A percentile compares a stretch with the other conserved stretches of the same genome.
Conservation (phyloP, 2,329 filamentous ascomycete species). For the Acrocalymma vagum region DNA sequence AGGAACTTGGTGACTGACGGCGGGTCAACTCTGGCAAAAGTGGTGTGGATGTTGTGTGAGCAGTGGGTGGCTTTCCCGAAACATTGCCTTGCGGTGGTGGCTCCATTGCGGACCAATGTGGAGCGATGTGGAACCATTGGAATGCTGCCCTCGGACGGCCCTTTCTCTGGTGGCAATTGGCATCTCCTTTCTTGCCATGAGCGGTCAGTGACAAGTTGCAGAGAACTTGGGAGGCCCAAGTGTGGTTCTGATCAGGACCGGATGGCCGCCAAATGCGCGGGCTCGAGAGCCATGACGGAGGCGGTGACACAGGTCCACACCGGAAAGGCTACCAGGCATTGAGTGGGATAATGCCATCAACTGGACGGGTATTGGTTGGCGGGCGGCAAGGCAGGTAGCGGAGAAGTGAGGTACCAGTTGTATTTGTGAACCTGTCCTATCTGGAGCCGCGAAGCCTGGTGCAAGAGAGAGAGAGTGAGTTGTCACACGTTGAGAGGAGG, state of each 20-base stretch:
- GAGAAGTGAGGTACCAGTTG: too few relatives aligned
- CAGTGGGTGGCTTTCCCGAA: constrained; percentile 7
- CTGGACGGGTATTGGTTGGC: constrained; percentile 3
- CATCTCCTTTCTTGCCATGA: not conserved
- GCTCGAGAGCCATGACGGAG: constrained; percentile 23
- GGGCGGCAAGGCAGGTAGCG: too few relatives aligned
- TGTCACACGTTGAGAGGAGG: too few relatives aligned
- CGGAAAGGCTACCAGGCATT: constrained; percentile 11
- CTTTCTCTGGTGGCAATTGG: constrained; percentile 27
- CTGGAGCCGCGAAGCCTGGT: too few relatives aligned
- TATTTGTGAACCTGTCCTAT: too few relatives aligned
- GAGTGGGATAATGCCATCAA: constrained; percentile 10
- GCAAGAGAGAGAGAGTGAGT: too few relatives aligned
- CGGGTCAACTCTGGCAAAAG: not conserved
- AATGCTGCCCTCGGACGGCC: constrained; percentile 26
- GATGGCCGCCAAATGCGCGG: too few relatives aligned
- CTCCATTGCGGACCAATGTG: constrained; percentile 31
- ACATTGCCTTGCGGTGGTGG: constrained; percentile 14
- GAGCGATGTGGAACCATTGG: constrained; percentile 34
- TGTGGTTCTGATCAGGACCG: not conserved
- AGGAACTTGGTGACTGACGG: not conserved
- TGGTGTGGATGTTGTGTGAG: not conserved
- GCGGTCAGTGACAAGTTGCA: constrained; percentile 5
- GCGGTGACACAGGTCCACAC: constrained; percentile 26
- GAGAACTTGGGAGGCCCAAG: constrained; percentile 9